Conservation (phyloP, 192 early-diverging fungal genomes). For the Entomortierella lignicola region DNA sequence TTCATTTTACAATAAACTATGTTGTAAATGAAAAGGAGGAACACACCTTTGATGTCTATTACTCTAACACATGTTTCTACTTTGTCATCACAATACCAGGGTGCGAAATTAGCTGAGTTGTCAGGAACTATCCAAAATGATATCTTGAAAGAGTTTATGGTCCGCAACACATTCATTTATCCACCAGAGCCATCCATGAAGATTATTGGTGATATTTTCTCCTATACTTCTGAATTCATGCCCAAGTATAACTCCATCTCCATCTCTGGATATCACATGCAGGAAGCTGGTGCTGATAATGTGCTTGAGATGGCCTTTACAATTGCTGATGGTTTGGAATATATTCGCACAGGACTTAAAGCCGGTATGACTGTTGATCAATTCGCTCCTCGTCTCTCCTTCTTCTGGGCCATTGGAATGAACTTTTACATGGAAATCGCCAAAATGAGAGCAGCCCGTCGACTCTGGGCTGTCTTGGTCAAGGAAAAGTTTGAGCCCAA, state of each 20-base stretch:
- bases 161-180: slow-evolving; percentile 94
- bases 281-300: slow-evolving; percentile 90
- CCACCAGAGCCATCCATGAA: slow-evolving; percentile 92
- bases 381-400: slow-evolving; percentile 90
- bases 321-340: slow-evolving; percentile 90
- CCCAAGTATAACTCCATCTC: slow-evolving; percentile 96
- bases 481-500: slow-evolving; percentile 89
- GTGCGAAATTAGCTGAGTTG: slow-evolving; percentile 81
- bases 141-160: slow-evolving; percentile 95
- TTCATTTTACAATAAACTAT: too few species aligned
- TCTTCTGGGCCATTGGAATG: slow-evolving; percentile 95
- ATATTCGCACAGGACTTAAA: slow-evolving; percentile 77
- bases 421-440: slow-evolving; percentile 97
- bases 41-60: too few species aligned
- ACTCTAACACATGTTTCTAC: not conserved
- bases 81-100: slow-evolving; percentile 43
- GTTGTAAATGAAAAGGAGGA: too few species aligned
- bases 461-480: slow-evolving; percentile 85
- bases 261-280: slow-evolving; percentile 95
- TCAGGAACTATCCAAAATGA: slow-evolving; percentile 93
- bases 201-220: slow-evolving; percentile 91
- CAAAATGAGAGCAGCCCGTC: slow-evolving; percentile 87
- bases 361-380: slow-evolving; percentile 91
- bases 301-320: slow-evolving; percentile 94
- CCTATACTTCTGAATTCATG: slow-evolving; percentile 89